Evolutionary conservation across 1,139 yeast species (phyloP).

Genomic region (Eremothecium sinecaudum): DNA sequence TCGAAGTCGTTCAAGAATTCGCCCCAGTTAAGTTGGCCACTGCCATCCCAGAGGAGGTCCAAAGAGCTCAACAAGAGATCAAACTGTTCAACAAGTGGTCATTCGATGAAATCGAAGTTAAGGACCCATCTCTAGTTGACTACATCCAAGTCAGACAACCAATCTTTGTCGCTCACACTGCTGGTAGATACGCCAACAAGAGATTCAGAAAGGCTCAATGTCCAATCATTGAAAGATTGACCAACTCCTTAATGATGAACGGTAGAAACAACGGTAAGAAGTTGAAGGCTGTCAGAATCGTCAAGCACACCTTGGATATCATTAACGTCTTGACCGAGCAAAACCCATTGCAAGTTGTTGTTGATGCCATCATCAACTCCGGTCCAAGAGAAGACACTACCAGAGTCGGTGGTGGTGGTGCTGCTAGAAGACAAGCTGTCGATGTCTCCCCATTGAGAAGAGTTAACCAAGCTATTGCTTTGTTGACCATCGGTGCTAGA

Average conservation of each 20-base stretch:
- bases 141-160: constrained; percentile 97
- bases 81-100: constrained; percentile 99
- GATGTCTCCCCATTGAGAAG: constrained; percentile 99
- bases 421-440: constrained; percentile 99
- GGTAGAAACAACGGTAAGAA: constrained; percentile 99
- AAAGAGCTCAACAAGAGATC: constrained; percentile 92
- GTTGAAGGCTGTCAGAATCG: constrained; percentile 99
- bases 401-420: constrained; percentile 99
- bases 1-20: constrained; percentile 62
- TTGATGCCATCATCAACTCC: constrained; percentile 98
- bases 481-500: constrained; percentile 99
- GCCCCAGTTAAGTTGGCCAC: constrained; percentile 83
- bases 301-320: constrained; percentile 98
- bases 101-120: constrained; percentile 92
- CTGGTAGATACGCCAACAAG: constrained; percentile 99
- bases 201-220: constrained; percentile 99
- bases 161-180: constrained; percentile 97
- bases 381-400: constrained; percentile 99
- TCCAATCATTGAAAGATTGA: constrained; percentile 98
- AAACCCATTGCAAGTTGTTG: constrained; percentile 99
- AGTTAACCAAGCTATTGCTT: constrained; percentile 98
- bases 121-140: constrained; percentile 97
- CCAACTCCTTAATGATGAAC: constrained; percentile 99
- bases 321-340: constrained; percentile 95
- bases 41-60: constrained; percentile 92